These are phyloP conservation scores for Apiospora koreana DNA, from an alignment of 2,329 filamentous ascomycete species.

Conservation along the genomic window DNA sequence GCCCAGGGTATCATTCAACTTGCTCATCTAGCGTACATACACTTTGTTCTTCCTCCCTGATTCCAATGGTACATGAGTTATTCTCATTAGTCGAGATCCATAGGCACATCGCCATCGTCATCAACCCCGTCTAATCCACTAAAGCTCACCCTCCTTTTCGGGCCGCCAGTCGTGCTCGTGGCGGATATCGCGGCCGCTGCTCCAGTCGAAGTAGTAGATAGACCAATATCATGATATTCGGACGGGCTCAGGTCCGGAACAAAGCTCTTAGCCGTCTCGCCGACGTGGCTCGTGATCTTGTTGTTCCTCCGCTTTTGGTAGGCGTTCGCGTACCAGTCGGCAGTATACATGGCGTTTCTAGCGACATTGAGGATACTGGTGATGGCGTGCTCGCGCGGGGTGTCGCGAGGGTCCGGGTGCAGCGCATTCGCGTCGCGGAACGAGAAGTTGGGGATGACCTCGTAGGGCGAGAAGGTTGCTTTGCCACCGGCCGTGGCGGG, in stretches of 20 bases:
- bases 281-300: background rate
- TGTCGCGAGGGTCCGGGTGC: constrained; percentile 10
- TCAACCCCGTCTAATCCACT: background rate
- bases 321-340: constrained; percentile 8
- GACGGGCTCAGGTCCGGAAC: background rate
- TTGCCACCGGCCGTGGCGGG: background rate
- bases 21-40: background rate
- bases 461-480: background rate
- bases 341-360: background rate
- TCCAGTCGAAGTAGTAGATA: background rate
- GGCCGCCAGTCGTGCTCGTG: background rate
- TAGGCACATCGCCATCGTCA: background rate
- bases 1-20: background rate
- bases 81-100: background rate
- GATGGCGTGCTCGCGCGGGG: constrained; percentile 12
- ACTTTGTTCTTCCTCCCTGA: background rate
- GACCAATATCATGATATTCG: background rate
- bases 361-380: constrained; percentile 9
- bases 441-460: background rate
- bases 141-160: background rate
- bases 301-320: background rate
- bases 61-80: background rate
- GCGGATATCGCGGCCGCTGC: background rate
- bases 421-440: background rate
- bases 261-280: constrained; percentile 1